Evolutionary conservation across 2,329 filamentous ascomycete genomes (phyloP).

Genomic region (Pochonia chlamydosporia): DNA sequence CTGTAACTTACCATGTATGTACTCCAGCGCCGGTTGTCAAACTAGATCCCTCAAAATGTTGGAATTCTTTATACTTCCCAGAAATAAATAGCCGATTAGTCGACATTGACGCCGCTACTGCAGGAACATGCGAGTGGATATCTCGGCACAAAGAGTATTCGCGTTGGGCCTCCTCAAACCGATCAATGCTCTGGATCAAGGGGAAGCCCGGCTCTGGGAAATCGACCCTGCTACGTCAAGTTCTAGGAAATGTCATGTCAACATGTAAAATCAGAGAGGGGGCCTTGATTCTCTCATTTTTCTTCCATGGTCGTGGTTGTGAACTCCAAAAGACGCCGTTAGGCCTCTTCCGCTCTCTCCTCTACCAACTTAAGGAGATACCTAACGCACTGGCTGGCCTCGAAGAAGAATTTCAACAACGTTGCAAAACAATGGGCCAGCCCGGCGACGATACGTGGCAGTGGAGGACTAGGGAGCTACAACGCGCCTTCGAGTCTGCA

Average conservation of each 20-base stretch:
- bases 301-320: too few species aligned
- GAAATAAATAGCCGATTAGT: conserved; percentile 20
- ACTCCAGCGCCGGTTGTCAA: not conserved
- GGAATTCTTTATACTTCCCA: conserved; percentile 24
- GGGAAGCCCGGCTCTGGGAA: too few species aligned
- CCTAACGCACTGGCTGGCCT: conserved; percentile 16
- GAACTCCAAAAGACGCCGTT: conserved; percentile 7
- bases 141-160: conserved; percentile 16
- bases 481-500: conserved; percentile 10
- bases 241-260: conserved; percentile 22
- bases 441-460: not conserved
- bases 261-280: not conserved
- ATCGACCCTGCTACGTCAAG: conserved; percentile 29
- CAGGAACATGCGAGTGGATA: conserved; percentile 28
- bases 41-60: conserved; percentile 12
- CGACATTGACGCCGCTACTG: conserved; percentile 15
- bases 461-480: not conserved
- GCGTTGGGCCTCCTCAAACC: conserved; percentile 14
- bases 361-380: conserved; percentile 25
- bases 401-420: conserved; percentile 9
- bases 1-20: not conserved
- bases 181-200: conserved; percentile 29
- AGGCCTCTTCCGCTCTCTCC: conserved; percentile 29
- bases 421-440: not conserved
- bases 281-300: conserved; percentile 1